Conservation (phyloP, 1,139 yeast genomes). For the Pneumocystis carinii region DNA sequence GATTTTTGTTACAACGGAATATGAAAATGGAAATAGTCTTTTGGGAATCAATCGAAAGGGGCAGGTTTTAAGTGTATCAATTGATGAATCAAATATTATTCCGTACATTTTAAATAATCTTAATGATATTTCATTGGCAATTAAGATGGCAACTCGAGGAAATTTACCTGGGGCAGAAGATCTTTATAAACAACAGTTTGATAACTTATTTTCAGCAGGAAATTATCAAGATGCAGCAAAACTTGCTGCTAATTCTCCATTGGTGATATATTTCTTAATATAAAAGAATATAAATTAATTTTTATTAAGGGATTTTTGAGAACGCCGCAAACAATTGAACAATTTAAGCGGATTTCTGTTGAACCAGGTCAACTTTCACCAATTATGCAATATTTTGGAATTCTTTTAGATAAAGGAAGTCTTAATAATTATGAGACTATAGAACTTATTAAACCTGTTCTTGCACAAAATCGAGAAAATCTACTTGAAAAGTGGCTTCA, state of each 20-base stretch:
- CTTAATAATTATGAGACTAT: conserved; percentile 86
- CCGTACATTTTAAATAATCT: conserved; percentile 81
- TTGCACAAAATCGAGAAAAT: conserved; percentile 90
- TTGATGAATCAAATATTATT: conserved; percentile 69
- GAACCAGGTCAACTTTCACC: conserved; percentile 86
- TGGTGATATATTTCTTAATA: conserved; percentile 21
- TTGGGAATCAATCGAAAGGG: conserved; percentile 90
- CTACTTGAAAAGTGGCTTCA: conserved; percentile 91
- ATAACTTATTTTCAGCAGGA: conserved; percentile 65
- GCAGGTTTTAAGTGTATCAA: conserved; percentile 85
- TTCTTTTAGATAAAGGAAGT: conserved; percentile 81
- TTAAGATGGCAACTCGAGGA: conserved; percentile 84
- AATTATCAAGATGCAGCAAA: conserved; percentile 88
- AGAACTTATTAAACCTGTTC: conserved; percentile 87
- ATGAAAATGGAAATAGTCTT: conserved; percentile 65
- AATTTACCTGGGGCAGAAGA: conserved; percentile 95
- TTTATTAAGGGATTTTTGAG: conserved; percentile 40
- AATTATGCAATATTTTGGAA: conserved; percentile 80
- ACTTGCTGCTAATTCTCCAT: conserved; percentile 91
- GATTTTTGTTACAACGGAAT: conserved; percentile 76
- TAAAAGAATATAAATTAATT: neutral
- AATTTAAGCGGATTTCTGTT: conserved; percentile 82
- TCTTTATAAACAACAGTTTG: conserved; percentile 82
- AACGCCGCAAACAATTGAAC: conserved; percentile 87
- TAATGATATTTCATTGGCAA: conserved; percentile 73